These are phyloP conservation scores for Bocquillonia castaneifolia DNA, from an alignment of 441 rosid species.

Conservation along the genomic window DNA sequence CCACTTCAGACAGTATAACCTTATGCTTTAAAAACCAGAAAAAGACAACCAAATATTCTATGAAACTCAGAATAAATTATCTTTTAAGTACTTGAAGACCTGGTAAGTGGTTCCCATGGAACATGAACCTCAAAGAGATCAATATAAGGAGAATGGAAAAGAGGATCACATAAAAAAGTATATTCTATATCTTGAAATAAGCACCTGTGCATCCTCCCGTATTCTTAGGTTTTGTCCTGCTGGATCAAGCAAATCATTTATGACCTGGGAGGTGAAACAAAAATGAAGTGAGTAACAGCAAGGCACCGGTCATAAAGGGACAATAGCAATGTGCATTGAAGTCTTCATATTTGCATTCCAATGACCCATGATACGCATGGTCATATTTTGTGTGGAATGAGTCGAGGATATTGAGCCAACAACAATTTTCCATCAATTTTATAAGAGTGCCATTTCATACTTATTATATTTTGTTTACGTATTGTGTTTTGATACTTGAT, in stretches of 20 bases:
- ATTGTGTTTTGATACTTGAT: too few relatives aligned
- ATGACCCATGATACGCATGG: not conserved
- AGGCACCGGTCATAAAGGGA: constrained; percentile 6
- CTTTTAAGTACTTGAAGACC: not conserved
- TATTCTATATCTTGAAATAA: not conserved
- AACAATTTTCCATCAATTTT: not conserved
- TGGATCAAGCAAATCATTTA: constrained; percentile 67
- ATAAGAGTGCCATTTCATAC: not conserved
- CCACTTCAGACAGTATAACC: not conserved
- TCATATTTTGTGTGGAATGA: not conserved
- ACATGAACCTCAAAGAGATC: not conserved
- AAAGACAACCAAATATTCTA: not conserved
- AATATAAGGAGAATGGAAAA: constrained; percentile 3
- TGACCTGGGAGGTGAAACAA: constrained; percentile 37
- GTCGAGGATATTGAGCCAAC: not conserved
- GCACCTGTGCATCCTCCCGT: constrained; percentile 65
- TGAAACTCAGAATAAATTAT: not conserved
- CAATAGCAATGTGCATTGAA: too few relatives aligned
- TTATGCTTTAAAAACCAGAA: not conserved
- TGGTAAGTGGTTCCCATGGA: not conserved
- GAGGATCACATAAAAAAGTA: not conserved
- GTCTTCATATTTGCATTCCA: too few relatives aligned
- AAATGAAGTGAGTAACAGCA: constrained; percentile 11
- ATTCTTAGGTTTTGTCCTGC: constrained; percentile 62
- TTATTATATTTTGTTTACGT: not conserved